Base-by-base conservation (phyloP, 345 rosid species). In the Linum trigynum region DNA sequence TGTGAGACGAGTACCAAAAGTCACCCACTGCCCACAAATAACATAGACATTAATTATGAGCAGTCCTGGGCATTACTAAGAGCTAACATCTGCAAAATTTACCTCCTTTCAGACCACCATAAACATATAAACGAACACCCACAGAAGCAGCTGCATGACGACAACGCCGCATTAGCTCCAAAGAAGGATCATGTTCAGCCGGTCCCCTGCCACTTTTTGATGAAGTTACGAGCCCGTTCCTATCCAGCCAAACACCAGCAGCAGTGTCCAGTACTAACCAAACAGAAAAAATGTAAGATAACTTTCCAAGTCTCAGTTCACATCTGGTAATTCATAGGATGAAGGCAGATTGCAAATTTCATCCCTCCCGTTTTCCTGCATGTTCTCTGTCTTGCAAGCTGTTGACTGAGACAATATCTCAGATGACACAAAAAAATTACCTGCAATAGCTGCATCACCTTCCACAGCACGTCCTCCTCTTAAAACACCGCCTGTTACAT, bases 51-150 rank as follows among this genome's bases (percentile, higher is more conserved):
- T 23, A 23, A 23, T 23, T 23, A 23, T 23, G 32, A 23, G 32
- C 32, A 23, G 32, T 23, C 32, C 32, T 23, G 32, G 57, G 2
- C 36, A 23, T 36, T 3, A 59, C 59, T 53, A 48, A 15, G 14
- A 48, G 3, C 53, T 48, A 48, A 48, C 14, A 48, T 48, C 9
- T 48, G 53, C 53, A 48, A 48, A 23, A 48, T 50, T 78, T 79
- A 90, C 99, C 99, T 87, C 97, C 99, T 81, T 84, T 86, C 35
- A 94, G 86, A 77, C 99, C 99, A 72, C 99, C 99, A 60, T 85
- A 79, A 62, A 87, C 80, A 80, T 90, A 94, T 66, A 94, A 79
- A 35, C 91, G 85, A 73, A 81, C 85, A 62, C 99, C 99, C 79
- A 90, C 82, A 71, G 99, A 87, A 39, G 97, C 92, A 55, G 99